Evolutionary conservation across 371 early-diverging fungal genomes (phyloP).

Genomic region (Mortierella sp.): DNA sequence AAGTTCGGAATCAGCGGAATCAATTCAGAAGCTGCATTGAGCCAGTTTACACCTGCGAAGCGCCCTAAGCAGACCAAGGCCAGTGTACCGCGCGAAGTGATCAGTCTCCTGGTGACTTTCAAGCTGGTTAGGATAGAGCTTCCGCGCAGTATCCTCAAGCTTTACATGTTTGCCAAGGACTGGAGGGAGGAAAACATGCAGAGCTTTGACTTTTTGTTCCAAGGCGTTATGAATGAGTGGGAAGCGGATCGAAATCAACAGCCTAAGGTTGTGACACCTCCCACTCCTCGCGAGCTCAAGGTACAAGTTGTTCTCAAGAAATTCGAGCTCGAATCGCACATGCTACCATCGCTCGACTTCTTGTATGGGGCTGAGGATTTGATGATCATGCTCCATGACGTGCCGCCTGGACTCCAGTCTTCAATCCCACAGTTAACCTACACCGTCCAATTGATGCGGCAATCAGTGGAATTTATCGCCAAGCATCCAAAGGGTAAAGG

Average conservation of each 20-base stretch:
- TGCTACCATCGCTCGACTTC: constrained; percentile 73
- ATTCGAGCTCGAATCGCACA: constrained; percentile 68
- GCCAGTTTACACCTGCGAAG: constrained; percentile 46
- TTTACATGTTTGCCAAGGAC: constrained; percentile 83
- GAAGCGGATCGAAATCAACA: constrained; percentile 63
- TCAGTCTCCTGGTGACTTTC: constrained; percentile 68
- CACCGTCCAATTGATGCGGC: constrained; percentile 65
- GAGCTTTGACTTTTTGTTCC: constrained; percentile 78
- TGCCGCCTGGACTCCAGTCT: constrained; percentile 52
- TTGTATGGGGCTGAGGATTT: constrained; percentile 70
- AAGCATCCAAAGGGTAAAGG: constrained; percentile 27
- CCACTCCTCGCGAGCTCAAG: constrained; percentile 61
- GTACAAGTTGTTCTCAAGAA: constrained; percentile 72
- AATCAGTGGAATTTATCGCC: constrained; percentile 66
- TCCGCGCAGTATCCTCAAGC: constrained; percentile 79
- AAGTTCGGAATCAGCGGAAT: constrained; percentile 49
- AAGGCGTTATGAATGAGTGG: constrained; percentile 76
- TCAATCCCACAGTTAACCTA: constrained; percentile 57
- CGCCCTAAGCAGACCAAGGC: constrained; percentile 37
- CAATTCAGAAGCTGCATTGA: constrained; percentile 48
- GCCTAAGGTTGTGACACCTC: constrained; percentile 24
- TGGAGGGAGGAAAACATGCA: constrained; percentile 84
- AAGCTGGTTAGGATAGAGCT: constrained; percentile 66
- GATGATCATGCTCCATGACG: constrained; percentile 63
- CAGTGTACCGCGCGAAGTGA: constrained; percentile 56